phyloP scores from a whole-genome alignment of 495 filamentous ascomycete genomes.

The Annulohypoxylon bovei region DNA sequence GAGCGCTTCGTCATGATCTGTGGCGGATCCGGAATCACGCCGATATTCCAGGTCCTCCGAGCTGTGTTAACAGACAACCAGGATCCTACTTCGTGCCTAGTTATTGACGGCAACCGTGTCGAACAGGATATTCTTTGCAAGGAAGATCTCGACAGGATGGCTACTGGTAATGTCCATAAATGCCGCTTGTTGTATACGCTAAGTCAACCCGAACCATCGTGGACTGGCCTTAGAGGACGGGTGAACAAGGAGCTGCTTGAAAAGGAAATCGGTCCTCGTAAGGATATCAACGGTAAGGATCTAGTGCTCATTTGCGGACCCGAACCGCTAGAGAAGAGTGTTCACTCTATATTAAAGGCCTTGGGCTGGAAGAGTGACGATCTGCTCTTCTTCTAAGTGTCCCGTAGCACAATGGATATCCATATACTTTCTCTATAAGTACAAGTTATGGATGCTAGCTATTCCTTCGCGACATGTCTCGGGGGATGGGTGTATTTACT shows the following conservation, averaged over 20 bases:
- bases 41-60: conserved; percentile 87
- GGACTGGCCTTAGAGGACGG: conserved; percentile 77
- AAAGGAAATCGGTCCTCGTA: conserved; percentile 62
- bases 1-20: conserved; percentile 88
- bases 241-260: conserved; percentile 71
- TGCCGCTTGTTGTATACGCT: conserved; percentile 79
- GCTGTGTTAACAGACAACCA: conserved; percentile 68
- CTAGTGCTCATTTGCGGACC: conserved; percentile 90
- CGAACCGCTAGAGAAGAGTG: conserved; percentile 76
- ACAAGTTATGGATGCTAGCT: not conserved
- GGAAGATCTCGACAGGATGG: conserved; percentile 76
- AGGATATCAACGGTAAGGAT: conserved; percentile 53
- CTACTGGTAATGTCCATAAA: conserved; percentile 58
- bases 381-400: conserved; percentile 79
- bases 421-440: not conserved
- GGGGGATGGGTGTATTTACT: not conserved
- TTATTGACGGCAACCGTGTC: conserved; percentile 82
- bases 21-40: conserved; percentile 89
- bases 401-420: not conserved
- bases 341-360: conserved; percentile 66
- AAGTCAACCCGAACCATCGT: conserved; percentile 68
- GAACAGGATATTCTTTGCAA: conserved; percentile 87
- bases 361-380: conserved; percentile 84
- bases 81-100: conserved; percentile 64
- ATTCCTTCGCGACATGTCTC: not conserved